A percentile compares a stretch with the other conserved stretches of the same genome.
Conservation (phyloP, 2,329 filamentous ascomycete species). For the Pezicula rhizophila region DNA sequence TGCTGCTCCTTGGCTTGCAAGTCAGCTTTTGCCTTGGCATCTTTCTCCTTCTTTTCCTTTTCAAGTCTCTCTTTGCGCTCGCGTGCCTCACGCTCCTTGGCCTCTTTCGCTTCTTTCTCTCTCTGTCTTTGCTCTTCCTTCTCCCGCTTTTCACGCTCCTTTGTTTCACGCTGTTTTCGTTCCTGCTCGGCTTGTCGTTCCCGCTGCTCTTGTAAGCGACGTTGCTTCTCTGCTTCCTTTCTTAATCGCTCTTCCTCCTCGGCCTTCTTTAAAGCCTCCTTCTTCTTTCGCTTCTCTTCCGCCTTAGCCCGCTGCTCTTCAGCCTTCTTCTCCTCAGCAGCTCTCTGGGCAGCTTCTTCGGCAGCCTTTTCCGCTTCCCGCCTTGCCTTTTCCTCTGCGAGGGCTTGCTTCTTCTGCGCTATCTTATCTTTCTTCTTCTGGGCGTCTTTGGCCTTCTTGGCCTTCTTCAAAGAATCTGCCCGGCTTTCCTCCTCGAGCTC, state of each 20-base stretch:
- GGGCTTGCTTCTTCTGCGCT: slow-evolving; percentile 76
- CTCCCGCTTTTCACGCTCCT: slow-evolving; percentile 75
- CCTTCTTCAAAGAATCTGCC: slow-evolving; percentile 71
- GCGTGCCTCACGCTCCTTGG: slow-evolving; percentile 49
- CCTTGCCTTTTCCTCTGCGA: slow-evolving; percentile 84
- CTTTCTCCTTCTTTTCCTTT: slow-evolving; percentile 53
- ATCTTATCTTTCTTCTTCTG: slow-evolving; percentile 95
- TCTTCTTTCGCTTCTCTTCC: slow-evolving; percentile 88
- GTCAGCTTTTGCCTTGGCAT: slow-evolving; percentile 39
- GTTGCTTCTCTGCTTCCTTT: slow-evolving; percentile 80
- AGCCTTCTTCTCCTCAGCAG: slow-evolving; percentile 68
- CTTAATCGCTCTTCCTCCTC: slow-evolving; percentile 81
- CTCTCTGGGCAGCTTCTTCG: slow-evolving; percentile 72
- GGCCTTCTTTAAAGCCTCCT: slow-evolving; percentile 82
- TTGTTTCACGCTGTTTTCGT: slow-evolving; percentile 73
- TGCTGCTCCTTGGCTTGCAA: slow-evolving; percentile 43
- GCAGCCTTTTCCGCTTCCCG: slow-evolving; percentile 85
- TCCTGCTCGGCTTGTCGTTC: slow-evolving; percentile 82
- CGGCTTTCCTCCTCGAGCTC: slow-evolving; percentile 83
- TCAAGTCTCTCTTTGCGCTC: slow-evolving; percentile 54
- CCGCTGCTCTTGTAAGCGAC: slow-evolving; percentile 74
- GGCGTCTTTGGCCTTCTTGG: slow-evolving; percentile 89
- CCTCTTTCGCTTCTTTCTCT: slow-evolving; percentile 72
- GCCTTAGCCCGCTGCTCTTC: slow-evolving; percentile 77
- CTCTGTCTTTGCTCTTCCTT: slow-evolving; percentile 77